phyloP scores from a whole-genome alignment of 2,329 filamentous ascomycete genomes.

The Ceratocystis papillata region DNA sequence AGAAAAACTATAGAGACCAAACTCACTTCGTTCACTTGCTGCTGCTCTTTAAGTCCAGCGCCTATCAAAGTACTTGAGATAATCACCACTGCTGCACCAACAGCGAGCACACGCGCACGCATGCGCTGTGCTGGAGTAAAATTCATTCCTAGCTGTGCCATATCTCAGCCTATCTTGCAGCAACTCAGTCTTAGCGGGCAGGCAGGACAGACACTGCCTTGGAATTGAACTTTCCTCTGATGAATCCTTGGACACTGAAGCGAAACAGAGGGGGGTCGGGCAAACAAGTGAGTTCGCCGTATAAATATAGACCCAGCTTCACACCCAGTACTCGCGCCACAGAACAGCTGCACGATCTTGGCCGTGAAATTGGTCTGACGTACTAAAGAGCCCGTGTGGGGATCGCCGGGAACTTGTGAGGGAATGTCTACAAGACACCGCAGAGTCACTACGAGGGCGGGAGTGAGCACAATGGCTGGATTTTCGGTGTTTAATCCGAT shows the following conservation, averaged over 20 bases:
- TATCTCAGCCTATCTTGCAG: not conserved
- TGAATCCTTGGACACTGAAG: not conserved
- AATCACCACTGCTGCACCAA: constrained; percentile 38
- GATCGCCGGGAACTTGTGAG: not conserved
- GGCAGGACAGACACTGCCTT: not conserved
- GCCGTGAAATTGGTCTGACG: not conserved
- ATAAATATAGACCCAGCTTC: not conserved
- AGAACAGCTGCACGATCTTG: constrained; percentile 13
- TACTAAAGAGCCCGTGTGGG: not conserved
- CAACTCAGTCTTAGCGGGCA: not conserved
- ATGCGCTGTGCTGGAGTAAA: constrained; percentile 14
- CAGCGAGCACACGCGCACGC: constrained; percentile 31
- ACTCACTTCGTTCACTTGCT: constrained; percentile 37
- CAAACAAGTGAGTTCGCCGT: not conserved
- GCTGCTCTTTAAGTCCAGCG: constrained; percentile 40
- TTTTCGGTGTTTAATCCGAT: not conserved
- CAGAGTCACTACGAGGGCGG: not conserved
- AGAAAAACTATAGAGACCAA: not conserved
- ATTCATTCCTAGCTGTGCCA: not conserved
- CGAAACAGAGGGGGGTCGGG: not conserved
- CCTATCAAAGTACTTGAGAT: constrained; percentile 40
- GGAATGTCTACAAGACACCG: not conserved
- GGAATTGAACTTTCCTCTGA: not conserved
- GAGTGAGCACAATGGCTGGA: not conserved
- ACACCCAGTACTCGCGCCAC: constrained; percentile 23